Evolutionary conservation across 306 rosid species (phyloP).

Genomic region (Castanea mollissima): DNA sequence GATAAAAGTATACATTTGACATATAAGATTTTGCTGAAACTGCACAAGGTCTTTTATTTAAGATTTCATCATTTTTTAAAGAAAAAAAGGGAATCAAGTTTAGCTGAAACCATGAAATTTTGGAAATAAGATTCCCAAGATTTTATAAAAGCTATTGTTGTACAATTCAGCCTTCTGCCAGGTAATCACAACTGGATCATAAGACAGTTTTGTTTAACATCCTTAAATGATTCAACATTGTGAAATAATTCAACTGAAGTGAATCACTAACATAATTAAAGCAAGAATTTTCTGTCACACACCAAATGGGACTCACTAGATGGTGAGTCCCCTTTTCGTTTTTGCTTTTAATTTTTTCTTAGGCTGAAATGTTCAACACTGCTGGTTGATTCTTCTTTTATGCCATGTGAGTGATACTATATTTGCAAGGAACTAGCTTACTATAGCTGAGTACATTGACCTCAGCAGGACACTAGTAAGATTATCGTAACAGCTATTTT

Average conservation of each 20-base stretch:
- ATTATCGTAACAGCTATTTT: too few relatives aligned
- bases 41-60: too few relatives aligned
- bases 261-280: neutral
- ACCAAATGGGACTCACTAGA: neutral
- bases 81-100: neutral
- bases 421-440: too few relatives aligned
- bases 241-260: neutral
- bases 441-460: too few relatives aligned
- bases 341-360: too few relatives aligned
- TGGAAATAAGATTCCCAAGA: neutral
- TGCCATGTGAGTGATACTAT: too few relatives aligned
- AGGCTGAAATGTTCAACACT: too few relatives aligned
- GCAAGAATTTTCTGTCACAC: neutral
- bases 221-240: neutral
- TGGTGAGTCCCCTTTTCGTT: too few relatives aligned
- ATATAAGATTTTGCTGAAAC: neutral
- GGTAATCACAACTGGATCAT: neutral
- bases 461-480: too few relatives aligned
- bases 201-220: neutral
- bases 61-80: neutral
- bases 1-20: neutral
- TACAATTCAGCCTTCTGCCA: neutral
- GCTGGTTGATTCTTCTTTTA: too few relatives aligned
- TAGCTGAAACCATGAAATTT: neutral
- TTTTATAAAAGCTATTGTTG: neutral